Percentiles rank a stretch among this genome's conserved stretches.
Conservation (phyloP, 2,329 filamentous ascomycete genomes). For the Cadophora gregata region DNA sequence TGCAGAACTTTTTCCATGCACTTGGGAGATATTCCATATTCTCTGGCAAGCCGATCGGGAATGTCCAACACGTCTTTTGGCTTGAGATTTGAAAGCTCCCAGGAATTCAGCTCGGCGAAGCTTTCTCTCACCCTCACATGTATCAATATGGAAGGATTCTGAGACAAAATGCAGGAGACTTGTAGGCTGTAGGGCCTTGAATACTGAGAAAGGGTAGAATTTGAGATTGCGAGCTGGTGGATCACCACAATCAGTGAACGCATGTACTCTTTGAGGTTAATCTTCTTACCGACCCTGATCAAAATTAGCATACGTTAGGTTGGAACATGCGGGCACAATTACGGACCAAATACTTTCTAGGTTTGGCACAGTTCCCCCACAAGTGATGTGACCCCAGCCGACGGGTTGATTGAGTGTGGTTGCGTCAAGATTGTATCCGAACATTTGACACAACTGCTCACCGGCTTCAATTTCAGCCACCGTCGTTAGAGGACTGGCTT, state of each 20-base stretch:
- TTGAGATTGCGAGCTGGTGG: constrained; percentile 17
- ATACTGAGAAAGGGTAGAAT: constrained; percentile 18
- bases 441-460: constrained; percentile 17
- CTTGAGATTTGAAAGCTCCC: constrained; percentile 18
- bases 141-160: constrained; percentile 10
- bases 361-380: constrained; percentile 16
- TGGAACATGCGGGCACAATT: too few species aligned
- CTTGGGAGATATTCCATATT: constrained; percentile 11
- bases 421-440: constrained; percentile 11
- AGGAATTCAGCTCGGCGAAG: background rate
- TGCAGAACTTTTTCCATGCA: constrained; percentile 17
- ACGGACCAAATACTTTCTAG: constrained; percentile 16
- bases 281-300: background rate
- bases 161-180: constrained; percentile 8
- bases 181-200: constrained; percentile 8
- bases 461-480: constrained; percentile 16
- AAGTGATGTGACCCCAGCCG: constrained; percentile 18
- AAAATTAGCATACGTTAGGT: background rate
- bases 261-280: too few species aligned
- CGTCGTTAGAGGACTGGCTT: constrained; percentile 15
- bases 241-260: background rate
- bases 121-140: constrained; percentile 9
- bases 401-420: background rate
- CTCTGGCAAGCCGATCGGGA: constrained; percentile 2
- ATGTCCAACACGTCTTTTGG: constrained; percentile 15